These are phyloP conservation scores for Ophiostoma sp. DNA, from an alignment of 2,329 filamentous ascomycete species.

Conservation along the genomic window DNA sequence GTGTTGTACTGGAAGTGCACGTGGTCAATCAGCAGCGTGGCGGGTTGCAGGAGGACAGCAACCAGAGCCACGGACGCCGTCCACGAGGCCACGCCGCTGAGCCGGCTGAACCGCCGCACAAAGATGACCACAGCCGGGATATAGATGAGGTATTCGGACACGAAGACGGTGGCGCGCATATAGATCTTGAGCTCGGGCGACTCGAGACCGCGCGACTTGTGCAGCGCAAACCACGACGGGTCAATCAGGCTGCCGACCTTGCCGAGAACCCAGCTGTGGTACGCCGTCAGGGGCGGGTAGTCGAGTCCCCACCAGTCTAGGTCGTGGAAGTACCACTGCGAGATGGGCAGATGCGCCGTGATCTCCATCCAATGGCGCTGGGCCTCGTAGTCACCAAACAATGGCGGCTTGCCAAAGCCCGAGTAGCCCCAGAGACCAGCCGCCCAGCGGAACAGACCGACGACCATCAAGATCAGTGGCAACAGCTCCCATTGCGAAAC, in stretches of 20 bases:
- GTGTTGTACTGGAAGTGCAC: constrained; percentile 98
- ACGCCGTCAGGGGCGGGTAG: constrained; percentile 95
- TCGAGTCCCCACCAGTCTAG: constrained; percentile 97
- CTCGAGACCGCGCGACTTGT: constrained; percentile 78
- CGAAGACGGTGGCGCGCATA: constrained; percentile 89
- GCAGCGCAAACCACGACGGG: constrained; percentile 82
- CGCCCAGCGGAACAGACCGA: constrained; percentile 91
- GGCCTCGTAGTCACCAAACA: constrained; percentile 97
- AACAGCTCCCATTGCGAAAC: constrained; percentile 90
- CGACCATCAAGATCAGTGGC: constrained; percentile 82
- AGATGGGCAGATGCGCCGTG: constrained; percentile 82
- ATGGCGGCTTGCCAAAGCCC: constrained; percentile 75
- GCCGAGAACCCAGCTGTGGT: constrained; percentile 95
- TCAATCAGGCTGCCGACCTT: constrained; percentile 79
- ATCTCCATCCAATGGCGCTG: constrained; percentile 99
- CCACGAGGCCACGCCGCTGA: constrained; percentile 77
- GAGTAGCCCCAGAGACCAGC: constrained; percentile 94
- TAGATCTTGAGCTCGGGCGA: constrained; percentile 82
- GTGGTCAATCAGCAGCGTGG: constrained; percentile 88
- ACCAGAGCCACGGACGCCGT: constrained; percentile 80
- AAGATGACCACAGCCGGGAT: constrained; percentile 85
- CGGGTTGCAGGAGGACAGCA: constrained; percentile 89
- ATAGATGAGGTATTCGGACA: constrained; percentile 89
- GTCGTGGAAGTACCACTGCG: constrained; percentile 98
- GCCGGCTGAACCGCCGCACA: constrained; percentile 74